phyloP scores from a whole-genome alignment of 768 basidiomycete species.

The Clavaria fumosa region DNA sequence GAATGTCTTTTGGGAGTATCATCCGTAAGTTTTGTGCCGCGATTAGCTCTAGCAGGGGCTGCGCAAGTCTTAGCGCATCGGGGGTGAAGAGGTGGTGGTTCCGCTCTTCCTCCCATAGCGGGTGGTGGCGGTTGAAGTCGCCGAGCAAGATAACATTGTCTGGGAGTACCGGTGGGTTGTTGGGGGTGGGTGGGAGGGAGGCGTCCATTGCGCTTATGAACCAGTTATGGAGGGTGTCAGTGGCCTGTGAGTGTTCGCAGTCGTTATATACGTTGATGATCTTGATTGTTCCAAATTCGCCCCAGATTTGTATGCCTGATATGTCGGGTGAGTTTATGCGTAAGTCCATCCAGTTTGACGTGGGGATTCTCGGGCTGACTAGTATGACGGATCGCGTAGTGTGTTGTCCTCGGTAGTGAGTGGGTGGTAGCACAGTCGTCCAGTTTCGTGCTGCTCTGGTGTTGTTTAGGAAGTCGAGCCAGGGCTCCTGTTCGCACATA shows the following conservation, averaged over 20 bases:
- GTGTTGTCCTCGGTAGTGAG: too few species aligned
- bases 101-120: not conserved
- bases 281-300: constrained; percentile 8
- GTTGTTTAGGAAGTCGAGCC: not conserved
- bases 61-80: constrained; percentile 10
- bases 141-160: not conserved
- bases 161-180: constrained; percentile 7
- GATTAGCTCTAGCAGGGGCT: constrained; percentile 17
- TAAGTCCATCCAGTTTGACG: constrained; percentile 12
- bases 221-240: constrained; percentile 1
- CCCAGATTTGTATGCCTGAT: not conserved
- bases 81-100: constrained; percentile 21
- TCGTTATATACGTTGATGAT: constrained; percentile 18
- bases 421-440: too few species aligned
- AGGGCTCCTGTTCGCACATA: not conserved
- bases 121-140: not conserved
- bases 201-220: too few species aligned
- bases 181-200: constrained; percentile 7
- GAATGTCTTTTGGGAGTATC: constrained; percentile 18
- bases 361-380: constrained; percentile 11
- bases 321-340: not conserved
- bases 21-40: constrained; percentile 18
- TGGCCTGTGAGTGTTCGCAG: constrained; percentile 8
- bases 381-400: constrained; percentile 13
- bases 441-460: constrained; percentile 22